Evolutionary conservation across 768 basidiomycete species (phyloP), one percentile per base, ranked within the genome.

Genomic region (Auriscalpium microsporum): DNA sequence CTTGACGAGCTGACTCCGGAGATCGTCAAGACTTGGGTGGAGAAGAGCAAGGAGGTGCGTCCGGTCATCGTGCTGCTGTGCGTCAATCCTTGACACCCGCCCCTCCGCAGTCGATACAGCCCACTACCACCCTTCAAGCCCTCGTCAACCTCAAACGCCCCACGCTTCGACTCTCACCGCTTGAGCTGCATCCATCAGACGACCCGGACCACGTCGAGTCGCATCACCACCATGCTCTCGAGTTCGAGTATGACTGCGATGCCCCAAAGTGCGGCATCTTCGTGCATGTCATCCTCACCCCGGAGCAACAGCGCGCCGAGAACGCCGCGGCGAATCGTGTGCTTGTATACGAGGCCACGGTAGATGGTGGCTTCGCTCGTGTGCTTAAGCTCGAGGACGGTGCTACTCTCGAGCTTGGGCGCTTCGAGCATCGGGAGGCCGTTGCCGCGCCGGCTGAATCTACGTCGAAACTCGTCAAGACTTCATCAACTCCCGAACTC

Each of bases 141-240:
- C 78, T 94, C 36, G 93, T 96, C 60, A 97, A 96, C 66, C 82
- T 96, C 62, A 95, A 94, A 67, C 82, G 94, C 5, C 94, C 94
- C 1, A 84, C 90, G 1, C 77, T 97, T 36, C 80, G 86, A 11
- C 79, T 94, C 4, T 84, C 83, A 8, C 90, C 86, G 1, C 73
- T 88, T 17, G 63, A 76, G 4, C 62, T 69, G 19, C 68, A 67
- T 23, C 64, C 78, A 13, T 64, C 74, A 2, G 73, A 75, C 37
- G 78, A 82, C 28, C 66, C 72, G 36, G 67, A 75, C 40, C 67
- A 77, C 38, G 60, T 68, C 17, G 75, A 80, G 56, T 74, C 74
- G 17, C 77, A 78, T 14, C 82, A 83, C 48, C 82, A 83, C 50
- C 90, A 93, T 62, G 82, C 84, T 16, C 76, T 95, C 56, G 91